Conservation (phyloP, 768 basidiomycete genomes). For the Hygrocybe coccinea region DNA sequence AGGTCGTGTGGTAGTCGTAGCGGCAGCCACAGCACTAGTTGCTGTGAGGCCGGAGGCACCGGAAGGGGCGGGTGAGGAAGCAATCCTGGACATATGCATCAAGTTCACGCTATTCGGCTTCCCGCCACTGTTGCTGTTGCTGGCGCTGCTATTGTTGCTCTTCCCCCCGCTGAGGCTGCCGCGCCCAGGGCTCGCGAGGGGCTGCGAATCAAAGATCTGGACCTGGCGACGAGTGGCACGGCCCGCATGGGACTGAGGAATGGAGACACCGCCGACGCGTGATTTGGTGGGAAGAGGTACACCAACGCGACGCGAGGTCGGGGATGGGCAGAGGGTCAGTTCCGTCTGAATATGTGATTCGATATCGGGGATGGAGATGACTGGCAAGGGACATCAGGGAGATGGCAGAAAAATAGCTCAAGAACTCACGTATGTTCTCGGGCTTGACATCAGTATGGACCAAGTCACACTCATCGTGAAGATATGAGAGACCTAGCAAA, state of each 20-base stretch:
- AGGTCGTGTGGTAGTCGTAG: conserved; percentile 12
- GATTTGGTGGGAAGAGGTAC: conserved; percentile 57
- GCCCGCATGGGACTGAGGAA: neutral
- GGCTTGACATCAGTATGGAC: conserved; percentile 95
- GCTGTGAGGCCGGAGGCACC: conserved; percentile 22
- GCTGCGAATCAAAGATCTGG: conserved; percentile 80
- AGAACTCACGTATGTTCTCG: conserved; percentile 83
- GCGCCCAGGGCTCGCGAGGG: conserved; percentile 54
- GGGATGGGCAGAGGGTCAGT: conserved; percentile 60
- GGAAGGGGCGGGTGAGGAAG: conserved; percentile 10
- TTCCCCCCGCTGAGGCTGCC: conserved; percentile 16
- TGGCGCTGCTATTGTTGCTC: conserved; percentile 14
- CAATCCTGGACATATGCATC: conserved; percentile 35
- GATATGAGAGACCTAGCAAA: conserved; percentile 82
- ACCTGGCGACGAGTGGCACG: conserved; percentile 40
- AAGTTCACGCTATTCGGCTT: conserved; percentile 43
- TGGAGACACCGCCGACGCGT: conserved; percentile 3
- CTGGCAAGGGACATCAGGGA: conserved; percentile 31
- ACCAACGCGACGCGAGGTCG: conserved; percentile 75
- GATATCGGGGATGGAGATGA: conserved; percentile 79
- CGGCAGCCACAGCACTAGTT: neutral
- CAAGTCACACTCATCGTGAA: conserved; percentile 88
- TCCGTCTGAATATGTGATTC: conserved; percentile 69
- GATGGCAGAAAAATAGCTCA: conserved; percentile 8
- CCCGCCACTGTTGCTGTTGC: conserved; percentile 32